Base-by-base conservation (phyloP, 495 filamentous ascomycete genomes). In the Xylaria cubensis region DNA sequence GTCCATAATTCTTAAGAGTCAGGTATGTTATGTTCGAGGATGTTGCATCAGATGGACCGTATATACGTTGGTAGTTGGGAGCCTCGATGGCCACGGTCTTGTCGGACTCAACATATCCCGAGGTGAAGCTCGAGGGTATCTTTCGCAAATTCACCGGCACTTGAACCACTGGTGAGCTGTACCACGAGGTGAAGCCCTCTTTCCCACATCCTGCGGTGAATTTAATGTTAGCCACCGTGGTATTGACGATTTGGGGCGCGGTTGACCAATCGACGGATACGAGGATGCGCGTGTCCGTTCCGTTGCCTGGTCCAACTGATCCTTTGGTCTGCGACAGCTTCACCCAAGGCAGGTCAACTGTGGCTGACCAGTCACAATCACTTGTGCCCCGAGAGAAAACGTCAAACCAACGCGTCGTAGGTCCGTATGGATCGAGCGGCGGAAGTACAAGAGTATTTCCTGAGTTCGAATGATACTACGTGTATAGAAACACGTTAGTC, bases 101-200 rank as follows among this genome's bases (percentile, higher is more conserved):
- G 74, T 92, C 88, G 5, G 82, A 84, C 78, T 94, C 92, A 71
- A 92, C 87, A 73, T 91, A 92, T 58, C 90, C 91, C 53, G 81
- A 61, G 6, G 77, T 83, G 81, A 93, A 93, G 29, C 80, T 80
- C 1, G 81, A 74, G 0, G 91, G 87, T 39, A 90, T 73, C 15
- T 78, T 76, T 55, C 87, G 86, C 34, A 87, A 80, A 58, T 85
- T 84, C 70, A 92, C 80, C 5, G 90, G 91, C 5, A 93, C 80
- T 72, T 88, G 85, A 34, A 92, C 82, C 24, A 80, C 82, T 9
- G 89, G 90, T 39, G 79, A 75, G 42, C 74, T 65, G 74, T 80
- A 87, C 76, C 76, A 79, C 3, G 19, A 70, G 7, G 76, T 67
- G 67, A 81, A 86, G 67, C 77, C 84, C 68, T 88, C 87, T 36